Evolutionary conservation across 2,329 filamentous ascomycete species (phyloP), one percentile per base, ranked within the genome.

Genomic region (Malbranchea cinnamomea): DNA sequence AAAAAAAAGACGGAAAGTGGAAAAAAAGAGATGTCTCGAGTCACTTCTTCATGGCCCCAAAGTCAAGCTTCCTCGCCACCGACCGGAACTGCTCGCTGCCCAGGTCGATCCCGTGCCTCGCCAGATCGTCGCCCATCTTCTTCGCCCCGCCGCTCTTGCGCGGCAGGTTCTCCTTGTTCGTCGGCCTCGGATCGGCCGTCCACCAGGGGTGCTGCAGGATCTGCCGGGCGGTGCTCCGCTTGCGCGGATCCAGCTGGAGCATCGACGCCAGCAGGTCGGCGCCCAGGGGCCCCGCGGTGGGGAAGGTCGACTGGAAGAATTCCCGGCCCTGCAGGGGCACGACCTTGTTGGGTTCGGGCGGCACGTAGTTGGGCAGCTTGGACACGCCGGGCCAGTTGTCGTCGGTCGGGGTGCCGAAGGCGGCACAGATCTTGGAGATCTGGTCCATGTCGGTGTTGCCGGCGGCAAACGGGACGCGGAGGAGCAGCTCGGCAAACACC

Each of bases 321-420:
- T 79, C 74, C 37, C 70, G 68, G 1, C 72, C 71, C 38, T 71
- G 68, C 13, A 68, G 41, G 1, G 54, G 82, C 43, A 43, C 71
- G 60, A 58, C 40, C 37, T 73, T 65, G 33, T 59, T 53, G 33
- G 69, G 47, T 37, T 71, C 68, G 2, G 77, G 67, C 1, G 78
- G 68, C n/a, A 84, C 71, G 55, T 89, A 98, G 36, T 77, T 77
- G 9, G 75, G 73, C 7, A 98, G 63, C 39, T 73, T 73, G 4
- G 74, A 74, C 5, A 98, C 85, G 16, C 87, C 87, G 1, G 89
- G 85, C 89, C 89, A 98, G 50, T 84, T 87, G 10, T 89, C 81
- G 50, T 98, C 89, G 4, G 74, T 89, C 0, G 89, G 89, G 0
- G 84, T 91, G 34, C 89, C 89, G 39, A 95, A 74, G 31, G 76